Evolutionary conservation across 2,329 filamentous ascomycete genomes (phyloP), one percentile per base, ranked within the genome.

Genomic region (Diaporthe sp.): DNA sequence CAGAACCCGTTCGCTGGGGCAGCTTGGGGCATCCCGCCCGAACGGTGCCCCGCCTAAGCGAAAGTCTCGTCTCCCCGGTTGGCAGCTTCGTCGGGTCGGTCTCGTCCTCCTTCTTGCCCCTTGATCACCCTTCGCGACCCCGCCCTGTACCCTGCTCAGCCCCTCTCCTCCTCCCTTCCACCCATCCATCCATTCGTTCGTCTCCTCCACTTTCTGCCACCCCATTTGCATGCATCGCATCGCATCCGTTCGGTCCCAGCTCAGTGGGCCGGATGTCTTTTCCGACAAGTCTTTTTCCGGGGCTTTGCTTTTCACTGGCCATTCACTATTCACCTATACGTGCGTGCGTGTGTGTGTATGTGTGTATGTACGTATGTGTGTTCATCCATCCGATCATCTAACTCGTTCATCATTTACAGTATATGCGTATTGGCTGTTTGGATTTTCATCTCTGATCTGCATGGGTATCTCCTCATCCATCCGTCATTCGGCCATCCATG

Each of bases 381-480:
- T 62, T 62, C 9, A 34, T 49, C 39, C 61, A 51, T 67, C 42
- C n/a, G 31, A 39, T 53, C 34, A 12, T 25, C 15, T 17, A 12
- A 55, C 17, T 68, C 46, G 22, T 68, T 42, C 13, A 42, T 42
- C 62, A 67, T 55, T 25, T 69, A 25, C n/a, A 8, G 58, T 19
- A 44, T 31, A 12, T 69, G 34, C 65, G 15, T 42, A 31, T 42
- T 69, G 65, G 49, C 34, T 31, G 46, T 69, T 55, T 55, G 49
- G n/a, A 22, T 69, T 42, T 12, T 28, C 34, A 42, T 55, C 49
- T 55, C 22, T 42, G 65, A 69, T 69, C 65, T 55, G 65, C 65
- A 55, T 13, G 65, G 65, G 65, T 69, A 69, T 69, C n/a, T 55
- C 65, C 65, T 69, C 65, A 69, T 69, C 34, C 49, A 46, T 55